Conservation (phyloP, 2,329 filamentous ascomycete species). For the Coleophoma crateriformis region DNA sequence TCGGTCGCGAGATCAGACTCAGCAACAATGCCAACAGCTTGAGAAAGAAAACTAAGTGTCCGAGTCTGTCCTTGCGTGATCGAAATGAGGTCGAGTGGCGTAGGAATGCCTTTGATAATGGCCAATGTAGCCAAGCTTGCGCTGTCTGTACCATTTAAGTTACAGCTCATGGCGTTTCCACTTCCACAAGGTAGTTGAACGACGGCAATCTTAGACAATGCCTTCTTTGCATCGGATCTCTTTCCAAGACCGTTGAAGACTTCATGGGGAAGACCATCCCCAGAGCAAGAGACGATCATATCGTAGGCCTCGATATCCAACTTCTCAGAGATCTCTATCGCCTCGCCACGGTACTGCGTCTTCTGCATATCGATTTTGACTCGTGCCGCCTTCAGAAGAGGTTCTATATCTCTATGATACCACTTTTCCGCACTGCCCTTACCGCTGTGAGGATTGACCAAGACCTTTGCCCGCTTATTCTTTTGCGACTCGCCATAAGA, state of each 20-base stretch:
- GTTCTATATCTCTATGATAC: conserved; percentile 71
- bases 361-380: conserved; percentile 70
- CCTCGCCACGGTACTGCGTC: conserved; percentile 71
- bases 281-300: conserved; percentile 82
- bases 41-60: conserved; percentile 83
- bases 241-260: conserved; percentile 88
- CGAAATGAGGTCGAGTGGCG: conserved; percentile 78
- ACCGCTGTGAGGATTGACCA: conserved; percentile 88
- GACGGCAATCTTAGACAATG: conserved; percentile 72
- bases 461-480: conserved; percentile 74
- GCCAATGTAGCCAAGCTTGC: conserved; percentile 72
- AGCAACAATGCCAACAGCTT: conserved; percentile 83
- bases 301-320: conserved; percentile 79
- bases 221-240: conserved; percentile 67
- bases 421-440: conserved; percentile 69
- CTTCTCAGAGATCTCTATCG: conserved; percentile 66
- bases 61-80: conserved; percentile 75
- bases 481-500: conserved; percentile 67
- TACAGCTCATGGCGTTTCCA: conserved; percentile 90
- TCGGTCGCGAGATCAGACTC: conserved; percentile 89
- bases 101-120: conserved; percentile 83
- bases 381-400: conserved; percentile 75
- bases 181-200: conserved; percentile 87
- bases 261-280: conserved; percentile 87
- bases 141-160: conserved; percentile 75